phyloP scores from a whole-genome alignment of 768 basidiomycete genomes.

The Lactifluus piperatus region DNA sequence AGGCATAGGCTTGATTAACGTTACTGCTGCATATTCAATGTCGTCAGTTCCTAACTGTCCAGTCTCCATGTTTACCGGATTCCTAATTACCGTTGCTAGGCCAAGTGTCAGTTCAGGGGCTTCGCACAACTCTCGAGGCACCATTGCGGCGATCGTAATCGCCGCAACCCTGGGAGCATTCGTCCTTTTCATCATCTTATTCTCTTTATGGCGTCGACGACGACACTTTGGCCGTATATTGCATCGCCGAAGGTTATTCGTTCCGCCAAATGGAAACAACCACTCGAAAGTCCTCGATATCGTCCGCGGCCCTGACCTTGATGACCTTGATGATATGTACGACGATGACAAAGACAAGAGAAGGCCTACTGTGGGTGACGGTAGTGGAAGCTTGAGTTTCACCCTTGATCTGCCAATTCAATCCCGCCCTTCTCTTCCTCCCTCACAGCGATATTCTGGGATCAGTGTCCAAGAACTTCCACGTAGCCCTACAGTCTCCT shows the following conservation, averaged over 20 bases:
- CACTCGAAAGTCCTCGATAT: conserved; percentile 20
- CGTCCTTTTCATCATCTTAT: conserved; percentile 36
- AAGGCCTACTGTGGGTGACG: not conserved
- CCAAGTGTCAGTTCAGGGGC: not conserved
- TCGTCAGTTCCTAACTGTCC: conserved; percentile 5
- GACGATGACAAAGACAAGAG: conserved; percentile 8
- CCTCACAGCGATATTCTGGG: conserved; percentile 16
- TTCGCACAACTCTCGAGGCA: conserved; percentile 34
- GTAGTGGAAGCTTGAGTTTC: conserved; percentile 20
- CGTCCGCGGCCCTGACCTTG: conserved; percentile 6
- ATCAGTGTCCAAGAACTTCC: conserved; percentile 19
- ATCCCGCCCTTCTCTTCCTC: conserved; percentile 10
- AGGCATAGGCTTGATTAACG: conserved; percentile 42
- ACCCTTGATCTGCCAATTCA: conserved; percentile 21
- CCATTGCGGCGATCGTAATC: conserved; percentile 58
- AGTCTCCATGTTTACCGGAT: not conserved
- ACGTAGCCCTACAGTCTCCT: conserved; percentile 19
- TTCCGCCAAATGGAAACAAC: conserved; percentile 11
- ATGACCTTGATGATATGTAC: conserved; percentile 14
- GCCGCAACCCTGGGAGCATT: conserved; percentile 46
- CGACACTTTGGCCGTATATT: conserved; percentile 25
- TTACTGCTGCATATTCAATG: conserved; percentile 30
- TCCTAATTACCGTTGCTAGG: conserved; percentile 1
- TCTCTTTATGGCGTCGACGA: conserved; percentile 40
- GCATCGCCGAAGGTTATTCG: conserved; percentile 25